phyloP scores from a whole-genome alignment of 2,329 filamentous ascomycete species.

The Trichoderma pleuroti region DNA sequence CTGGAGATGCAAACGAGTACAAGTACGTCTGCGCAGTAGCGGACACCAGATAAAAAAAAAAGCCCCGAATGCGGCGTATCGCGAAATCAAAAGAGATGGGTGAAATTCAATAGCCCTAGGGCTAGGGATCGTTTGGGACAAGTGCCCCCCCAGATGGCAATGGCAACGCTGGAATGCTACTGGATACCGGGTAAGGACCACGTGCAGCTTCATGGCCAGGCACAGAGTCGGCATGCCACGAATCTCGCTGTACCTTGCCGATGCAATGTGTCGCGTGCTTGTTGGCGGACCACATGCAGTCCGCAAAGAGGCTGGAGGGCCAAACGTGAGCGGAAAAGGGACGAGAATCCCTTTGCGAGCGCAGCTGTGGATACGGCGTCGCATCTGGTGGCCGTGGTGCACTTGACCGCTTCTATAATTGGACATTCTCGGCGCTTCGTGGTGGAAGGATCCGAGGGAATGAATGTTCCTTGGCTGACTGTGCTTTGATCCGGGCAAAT shows the following conservation, averaged over 20 bases:
- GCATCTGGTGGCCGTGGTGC: neutral
- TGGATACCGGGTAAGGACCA: constrained; percentile 6
- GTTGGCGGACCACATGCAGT: neutral
- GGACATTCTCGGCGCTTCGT: neutral
- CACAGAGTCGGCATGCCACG: neutral
- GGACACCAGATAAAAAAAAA: neutral
- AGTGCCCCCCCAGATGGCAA: neutral
- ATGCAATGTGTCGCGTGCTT: constrained; percentile 9
- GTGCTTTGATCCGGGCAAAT: neutral
- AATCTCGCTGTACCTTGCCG: neutral
- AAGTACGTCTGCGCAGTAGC: neutral
- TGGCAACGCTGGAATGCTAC: neutral
- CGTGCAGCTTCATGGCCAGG: constrained; percentile 11
- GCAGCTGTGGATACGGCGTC: neutral
- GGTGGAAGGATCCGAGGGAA: neutral
- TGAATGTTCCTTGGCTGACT: neutral
- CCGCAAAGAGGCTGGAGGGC: neutral
- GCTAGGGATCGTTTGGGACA: neutral
- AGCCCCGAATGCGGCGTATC: neutral
- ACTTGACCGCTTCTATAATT: constrained; percentile 1
- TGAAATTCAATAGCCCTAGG: neutral
- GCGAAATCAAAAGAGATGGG: neutral
- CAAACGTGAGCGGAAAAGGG: neutral
- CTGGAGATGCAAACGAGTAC: neutral
- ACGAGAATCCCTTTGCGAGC: neutral